These are phyloP conservation scores for Linum tenue DNA, from an alignment of 345 rosid species.

Conservation along the genomic window DNA sequence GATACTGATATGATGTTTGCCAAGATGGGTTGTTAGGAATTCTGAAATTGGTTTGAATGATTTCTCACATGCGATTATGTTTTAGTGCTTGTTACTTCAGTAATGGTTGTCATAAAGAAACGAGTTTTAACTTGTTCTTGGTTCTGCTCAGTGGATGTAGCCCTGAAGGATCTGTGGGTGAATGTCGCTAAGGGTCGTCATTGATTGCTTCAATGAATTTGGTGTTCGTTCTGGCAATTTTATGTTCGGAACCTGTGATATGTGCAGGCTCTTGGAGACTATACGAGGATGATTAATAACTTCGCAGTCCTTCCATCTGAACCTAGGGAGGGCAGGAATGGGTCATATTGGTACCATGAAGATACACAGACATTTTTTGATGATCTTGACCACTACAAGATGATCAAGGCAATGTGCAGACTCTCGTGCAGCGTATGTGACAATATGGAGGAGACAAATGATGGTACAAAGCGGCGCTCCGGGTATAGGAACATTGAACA, in stretches of 20 bases:
- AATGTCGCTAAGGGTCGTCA: not conserved
- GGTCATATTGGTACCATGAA: constrained; percentile 77
- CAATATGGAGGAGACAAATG: constrained; percentile 48
- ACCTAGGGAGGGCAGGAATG: constrained; percentile 72
- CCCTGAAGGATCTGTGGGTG: not conserved
- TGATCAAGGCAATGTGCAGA: constrained; percentile 98
- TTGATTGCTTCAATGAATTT: not conserved
- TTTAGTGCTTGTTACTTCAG: not conserved
- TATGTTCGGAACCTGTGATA: not conserved
- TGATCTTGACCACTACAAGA: constrained; percentile 80
- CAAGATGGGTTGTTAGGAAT: too few relatives aligned
- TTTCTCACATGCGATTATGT: not conserved
- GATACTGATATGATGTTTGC: not conserved
- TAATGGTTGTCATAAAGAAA: not conserved
- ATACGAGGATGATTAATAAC: constrained; percentile 78
- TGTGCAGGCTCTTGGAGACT: constrained; percentile 82
- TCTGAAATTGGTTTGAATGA: not conserved
- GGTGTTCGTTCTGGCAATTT: not conserved
- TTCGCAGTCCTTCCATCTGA: constrained; percentile 70
- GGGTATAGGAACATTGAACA: constrained; percentile 80
- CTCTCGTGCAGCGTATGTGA: constrained; percentile 87
- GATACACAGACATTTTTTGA: constrained; percentile 81
- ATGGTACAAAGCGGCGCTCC: constrained; percentile 46
- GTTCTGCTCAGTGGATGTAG: not conserved
- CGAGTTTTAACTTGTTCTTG: not conserved